Evolutionary conservation across 768 basidiomycete species (phyloP), one percentile per base, ranked within the genome.

Genomic region (Termitomyces sp.): DNA sequence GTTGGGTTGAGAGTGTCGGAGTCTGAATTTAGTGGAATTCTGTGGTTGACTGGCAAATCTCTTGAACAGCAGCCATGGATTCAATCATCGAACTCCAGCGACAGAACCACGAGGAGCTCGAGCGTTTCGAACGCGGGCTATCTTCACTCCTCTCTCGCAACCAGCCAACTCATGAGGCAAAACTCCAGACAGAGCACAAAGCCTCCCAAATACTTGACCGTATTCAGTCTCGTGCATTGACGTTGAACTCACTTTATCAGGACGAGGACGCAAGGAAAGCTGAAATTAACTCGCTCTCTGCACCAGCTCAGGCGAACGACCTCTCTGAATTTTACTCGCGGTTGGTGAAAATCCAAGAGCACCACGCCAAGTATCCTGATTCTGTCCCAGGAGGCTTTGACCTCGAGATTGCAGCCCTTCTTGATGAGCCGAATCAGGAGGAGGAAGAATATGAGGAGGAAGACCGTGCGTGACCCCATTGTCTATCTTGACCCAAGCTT

Each of bases 341-440:
- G 79, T 88, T 98, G 81, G 88, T 86, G 71, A 94, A 92, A 84
- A 87, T 98, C 76, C 93, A 96, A 79, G 94, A 96, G 72, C 94
- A 96, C 84, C 88, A 98, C 82, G 84, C 83, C 77, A 93, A 93
- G 81, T 95, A 98, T 83, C 95, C 95, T 79, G 91, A 96, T 78
- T 80, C 90, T 76, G 83, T 84, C 70, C 81, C 87, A 81, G 88
- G 85, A 70, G 82, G 88, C 62, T 89, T 96, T 75, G 88, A 93
- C 74, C 80, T 86, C 64, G 94, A 96, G 76, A 82, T 97, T 66
- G 86, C 88, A 51, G 82, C 85, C 70, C 83, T 93, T 67, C 79
- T 94, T 64, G 91, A 94, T 66, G 91, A 94, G 60, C 82, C 83
- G 49, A 83, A 85, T 65, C 86, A 87, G 64, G 86, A 90, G 56